These are phyloP conservation scores for Chalara sp. DNA, from an alignment of 2,329 filamentous ascomycete species.

Conservation along the genomic window DNA sequence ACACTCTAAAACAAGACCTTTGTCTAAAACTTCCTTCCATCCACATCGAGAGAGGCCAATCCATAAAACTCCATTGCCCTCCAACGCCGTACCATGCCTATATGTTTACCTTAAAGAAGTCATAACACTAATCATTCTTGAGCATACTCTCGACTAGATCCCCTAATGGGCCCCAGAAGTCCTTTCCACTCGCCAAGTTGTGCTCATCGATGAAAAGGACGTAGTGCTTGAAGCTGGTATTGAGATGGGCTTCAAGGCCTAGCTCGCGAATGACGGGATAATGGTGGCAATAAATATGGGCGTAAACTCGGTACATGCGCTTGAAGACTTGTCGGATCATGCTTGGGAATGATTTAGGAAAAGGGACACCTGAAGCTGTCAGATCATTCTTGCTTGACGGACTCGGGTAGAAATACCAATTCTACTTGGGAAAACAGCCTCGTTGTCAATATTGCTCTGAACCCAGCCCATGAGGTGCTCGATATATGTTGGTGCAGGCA, in stretches of 20 bases:
- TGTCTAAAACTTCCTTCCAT: too few species aligned
- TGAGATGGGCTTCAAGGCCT: conserved; percentile 91
- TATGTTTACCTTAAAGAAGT: background rate
- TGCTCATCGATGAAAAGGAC: conserved; percentile 98
- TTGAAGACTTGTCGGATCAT: conserved; percentile 97
- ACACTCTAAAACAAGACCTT: too few species aligned
- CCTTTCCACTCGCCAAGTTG: conserved; percentile 81
- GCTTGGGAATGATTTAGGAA: conserved; percentile 84
- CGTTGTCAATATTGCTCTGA: conserved; percentile 91
- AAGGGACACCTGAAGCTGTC: conserved; percentile 64
- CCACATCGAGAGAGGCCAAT: too few species aligned
- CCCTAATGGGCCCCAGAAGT: conserved; percentile 93
- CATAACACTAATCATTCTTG: conserved; percentile 59
- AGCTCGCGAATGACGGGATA: conserved; percentile 95
- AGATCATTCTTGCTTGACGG: conserved; percentile 35
- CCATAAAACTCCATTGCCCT: too few species aligned
- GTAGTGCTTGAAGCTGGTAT: conserved; percentile 99
- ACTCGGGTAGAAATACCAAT: conserved; percentile 55
- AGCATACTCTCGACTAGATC: conserved; percentile 98
- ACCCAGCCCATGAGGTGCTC: conserved; percentile 98
- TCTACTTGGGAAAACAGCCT: conserved; percentile 87
- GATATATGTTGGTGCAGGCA: conserved; percentile 95
- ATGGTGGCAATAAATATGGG: conserved; percentile 99
- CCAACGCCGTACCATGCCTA: too few species aligned
- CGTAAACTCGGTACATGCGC: conserved; percentile 96